phyloP scores from a whole-genome alignment of 805 yeast species.

The Alloascoidea africana region DNA sequence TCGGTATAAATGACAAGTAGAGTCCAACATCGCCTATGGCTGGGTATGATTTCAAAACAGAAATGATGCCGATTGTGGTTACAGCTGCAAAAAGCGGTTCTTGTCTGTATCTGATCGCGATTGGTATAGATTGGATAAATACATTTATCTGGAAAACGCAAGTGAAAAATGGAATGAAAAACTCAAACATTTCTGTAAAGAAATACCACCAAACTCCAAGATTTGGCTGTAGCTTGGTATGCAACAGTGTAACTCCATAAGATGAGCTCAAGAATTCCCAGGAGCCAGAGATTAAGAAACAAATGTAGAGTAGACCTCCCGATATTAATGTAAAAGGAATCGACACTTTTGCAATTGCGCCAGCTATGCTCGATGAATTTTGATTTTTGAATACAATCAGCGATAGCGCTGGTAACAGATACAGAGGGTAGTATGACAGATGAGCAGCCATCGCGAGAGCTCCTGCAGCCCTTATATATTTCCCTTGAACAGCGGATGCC shows the following conservation, averaged over 20 bases:
- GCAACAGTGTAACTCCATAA: constrained; percentile 42
- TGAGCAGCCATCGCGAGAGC: constrained; percentile 49
- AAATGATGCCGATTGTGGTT: constrained; percentile 32
- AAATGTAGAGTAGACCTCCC: constrained; percentile 1
- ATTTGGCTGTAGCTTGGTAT: constrained; percentile 72
- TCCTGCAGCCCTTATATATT: constrained; percentile 28
- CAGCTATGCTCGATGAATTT: too few relatives aligned
- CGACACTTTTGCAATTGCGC: too few relatives aligned
- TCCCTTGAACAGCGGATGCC: constrained; percentile 26
- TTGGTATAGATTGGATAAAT: constrained; percentile 52
- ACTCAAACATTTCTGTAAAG: constrained; percentile 89
- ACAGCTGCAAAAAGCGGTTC: constrained; percentile 46
- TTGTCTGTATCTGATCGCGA: constrained; percentile 47
- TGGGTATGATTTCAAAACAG: constrained; percentile 74
- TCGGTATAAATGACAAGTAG: constrained; percentile 30
- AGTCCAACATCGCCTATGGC: constrained; percentile 63
- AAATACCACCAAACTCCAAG: constrained; percentile 98
- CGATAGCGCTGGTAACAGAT: constrained; percentile 45
- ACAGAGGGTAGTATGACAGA: constrained; percentile 46
- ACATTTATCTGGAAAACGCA: constrained; percentile 72
- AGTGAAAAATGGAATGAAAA: constrained; percentile 69
- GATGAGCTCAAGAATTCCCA: constrained; percentile 34
- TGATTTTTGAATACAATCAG: constrained; percentile 12
- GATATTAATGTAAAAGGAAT: too few relatives aligned
- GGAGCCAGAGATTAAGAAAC: constrained; percentile 15